Conservation (phyloP, 768 basidiomycete genomes). For the Suillus variegatus region DNA sequence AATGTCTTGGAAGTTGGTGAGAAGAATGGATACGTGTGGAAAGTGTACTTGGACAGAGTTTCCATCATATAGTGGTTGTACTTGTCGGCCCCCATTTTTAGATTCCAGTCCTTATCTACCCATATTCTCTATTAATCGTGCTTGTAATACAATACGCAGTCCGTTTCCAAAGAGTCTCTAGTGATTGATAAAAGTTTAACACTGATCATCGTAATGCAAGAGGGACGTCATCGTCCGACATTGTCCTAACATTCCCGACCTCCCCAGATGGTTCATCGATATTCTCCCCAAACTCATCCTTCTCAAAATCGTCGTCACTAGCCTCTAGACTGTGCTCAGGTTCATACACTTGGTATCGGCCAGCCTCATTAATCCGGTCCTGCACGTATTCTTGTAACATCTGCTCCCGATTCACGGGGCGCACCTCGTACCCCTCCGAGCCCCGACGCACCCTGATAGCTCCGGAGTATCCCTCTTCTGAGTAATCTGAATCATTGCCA, state of each 20-base stretch:
- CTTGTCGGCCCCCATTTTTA: background rate
- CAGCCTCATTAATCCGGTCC: conserved; percentile 53
- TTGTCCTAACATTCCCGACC: conserved; percentile 7
- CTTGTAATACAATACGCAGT: conserved; percentile 6
- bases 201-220: conserved; percentile 19
- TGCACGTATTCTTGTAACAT: conserved; percentile 61
- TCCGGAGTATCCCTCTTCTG: conserved; percentile 31
- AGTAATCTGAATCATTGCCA: conserved; percentile 27
- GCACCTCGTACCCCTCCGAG: conserved; percentile 84
- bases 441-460: conserved; percentile 58
- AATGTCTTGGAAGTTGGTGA: conserved; percentile 76
- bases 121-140: conserved; percentile 1
- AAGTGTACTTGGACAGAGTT: conserved; percentile 60
- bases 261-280: background rate
- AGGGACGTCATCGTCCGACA: conserved; percentile 24
- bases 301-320: conserved; percentile 42
- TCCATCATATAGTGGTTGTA: conserved; percentile 19
- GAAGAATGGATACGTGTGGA: conserved; percentile 69
- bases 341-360: conserved; percentile 69
- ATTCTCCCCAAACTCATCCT: background rate
- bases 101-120: background rate
- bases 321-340: conserved; percentile 50
- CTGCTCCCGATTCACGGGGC: conserved; percentile 59
- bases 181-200: background rate
- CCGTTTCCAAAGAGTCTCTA: background rate